Percentiles rank a stretch among this genome's conserved stretches.
phyloP scores from a whole-genome alignment of 306 rosid genomes.

The Begonia peltatifolia region DNA sequence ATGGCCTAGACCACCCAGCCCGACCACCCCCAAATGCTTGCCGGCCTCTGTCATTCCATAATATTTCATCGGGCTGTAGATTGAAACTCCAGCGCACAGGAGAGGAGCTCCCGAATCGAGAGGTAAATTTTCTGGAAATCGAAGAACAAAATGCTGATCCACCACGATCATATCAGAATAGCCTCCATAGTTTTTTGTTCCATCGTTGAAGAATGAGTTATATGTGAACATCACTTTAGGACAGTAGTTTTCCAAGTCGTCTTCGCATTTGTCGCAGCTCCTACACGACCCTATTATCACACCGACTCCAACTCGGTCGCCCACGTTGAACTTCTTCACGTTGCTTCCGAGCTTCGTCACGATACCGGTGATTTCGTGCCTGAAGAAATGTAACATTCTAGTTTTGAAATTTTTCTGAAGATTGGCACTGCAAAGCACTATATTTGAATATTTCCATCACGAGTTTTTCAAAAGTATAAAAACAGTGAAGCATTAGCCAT shows the following conservation, averaged over 20 bases:
- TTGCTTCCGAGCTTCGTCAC: constrained; percentile 56
- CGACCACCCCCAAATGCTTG: constrained; percentile 84
- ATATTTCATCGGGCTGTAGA: constrained; percentile 81
- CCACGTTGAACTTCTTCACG: constrained; percentile 54
- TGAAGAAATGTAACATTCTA: constrained; percentile 9
- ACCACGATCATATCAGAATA: constrained; percentile 63
- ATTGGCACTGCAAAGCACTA: no score
- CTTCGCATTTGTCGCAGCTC: constrained; percentile 57
- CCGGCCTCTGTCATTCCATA: constrained; percentile 86
- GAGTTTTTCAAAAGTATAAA: no score
- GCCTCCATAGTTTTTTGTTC: constrained; percentile 63
- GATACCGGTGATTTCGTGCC: constrained; percentile 82
- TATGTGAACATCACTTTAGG: constrained; percentile 39
- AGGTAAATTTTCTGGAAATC: constrained; percentile 60
- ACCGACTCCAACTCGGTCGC: constrained; percentile 86
- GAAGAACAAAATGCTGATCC: constrained; percentile 53
- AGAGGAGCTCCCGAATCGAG: constrained; percentile 79
- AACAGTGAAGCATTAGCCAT: no score
- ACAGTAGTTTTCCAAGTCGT: constrained; percentile 74
- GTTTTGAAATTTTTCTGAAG: no score
- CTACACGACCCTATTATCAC: constrained; percentile 67
- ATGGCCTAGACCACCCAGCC: constrained; percentile 94
- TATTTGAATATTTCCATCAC: no score
- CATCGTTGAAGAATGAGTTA: constrained; percentile 30
- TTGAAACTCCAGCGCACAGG: constrained; percentile 82